These are phyloP conservation scores for Tuber aestivum DNA, from an alignment of 495 filamentous ascomycete genomes.

Conservation along the genomic window DNA sequence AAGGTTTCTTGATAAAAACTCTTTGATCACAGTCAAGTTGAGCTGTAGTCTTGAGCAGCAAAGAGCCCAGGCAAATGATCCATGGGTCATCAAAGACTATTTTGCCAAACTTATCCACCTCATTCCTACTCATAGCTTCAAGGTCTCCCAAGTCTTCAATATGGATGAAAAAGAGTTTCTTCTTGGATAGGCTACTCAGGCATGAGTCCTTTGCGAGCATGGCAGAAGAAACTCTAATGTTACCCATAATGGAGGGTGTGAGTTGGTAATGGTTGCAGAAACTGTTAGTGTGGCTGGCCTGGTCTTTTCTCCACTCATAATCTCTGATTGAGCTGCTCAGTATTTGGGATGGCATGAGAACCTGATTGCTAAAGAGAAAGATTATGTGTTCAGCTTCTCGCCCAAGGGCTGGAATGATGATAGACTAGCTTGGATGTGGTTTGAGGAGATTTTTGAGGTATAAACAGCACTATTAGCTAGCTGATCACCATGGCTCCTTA, in stretches of 20 bases:
- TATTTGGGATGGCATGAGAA: slow-evolving; percentile 10
- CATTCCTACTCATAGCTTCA: not conserved
- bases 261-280: too few species aligned
- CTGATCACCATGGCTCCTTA: not conserved
- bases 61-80: slow-evolving; percentile 7
- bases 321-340: slow-evolving; percentile 5
- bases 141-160: too few species aligned
- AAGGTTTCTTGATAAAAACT: slow-evolving; percentile 8
- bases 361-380: not conserved
- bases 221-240: too few species aligned
- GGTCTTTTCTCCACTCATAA: slow-evolving; percentile 2
- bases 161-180: slow-evolving; percentile 9
- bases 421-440: not conserved
- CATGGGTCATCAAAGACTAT: not conserved
- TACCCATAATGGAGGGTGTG: too few species aligned
- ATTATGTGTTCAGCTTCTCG: slow-evolving; percentile 7
- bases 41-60: slow-evolving; percentile 6
- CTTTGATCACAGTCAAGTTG: slow-evolving; percentile 2
- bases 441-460: slow-evolving; percentile 19
- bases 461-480: slow-evolving; percentile 4
- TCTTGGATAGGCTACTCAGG: not conserved
- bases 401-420: slow-evolving; percentile 14
- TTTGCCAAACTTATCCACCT: slow-evolving; percentile 8
- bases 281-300: too few species aligned
- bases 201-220: too few species aligned